Evolutionary conservation across 2,329 filamentous ascomycete species (phyloP).

Genomic region (Cytospora piceicola): DNA sequence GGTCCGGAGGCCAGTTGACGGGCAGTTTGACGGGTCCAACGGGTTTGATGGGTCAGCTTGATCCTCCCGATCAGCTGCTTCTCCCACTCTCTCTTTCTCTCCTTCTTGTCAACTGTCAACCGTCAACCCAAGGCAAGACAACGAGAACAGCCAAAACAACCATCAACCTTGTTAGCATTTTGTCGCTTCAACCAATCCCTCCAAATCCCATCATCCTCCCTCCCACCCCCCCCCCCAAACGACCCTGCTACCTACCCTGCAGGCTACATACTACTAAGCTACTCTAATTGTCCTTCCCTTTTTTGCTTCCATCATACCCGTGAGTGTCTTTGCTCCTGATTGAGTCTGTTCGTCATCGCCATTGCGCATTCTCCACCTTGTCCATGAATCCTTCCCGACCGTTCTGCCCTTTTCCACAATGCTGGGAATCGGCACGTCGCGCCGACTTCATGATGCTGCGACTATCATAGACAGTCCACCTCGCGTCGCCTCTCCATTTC

Average conservation of each 20-base stretch:
- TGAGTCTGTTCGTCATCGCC: neutral
- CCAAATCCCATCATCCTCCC: too few species aligned
- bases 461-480: neutral
- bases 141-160: neutral
- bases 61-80: neutral
- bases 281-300: neutral
- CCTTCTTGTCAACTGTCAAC: neutral
- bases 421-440: constrained; percentile 21
- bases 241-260: too few species aligned
- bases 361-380: neutral
- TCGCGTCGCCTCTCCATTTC: neutral
- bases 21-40: too few species aligned
- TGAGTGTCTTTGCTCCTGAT: neutral
- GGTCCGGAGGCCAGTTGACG: too few species aligned
- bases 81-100: neutral
- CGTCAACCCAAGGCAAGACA: too few species aligned
- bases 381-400: constrained; percentile 20
- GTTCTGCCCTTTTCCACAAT: constrained; percentile 20
- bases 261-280: too few species aligned
- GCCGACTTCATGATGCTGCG: constrained; percentile 1
- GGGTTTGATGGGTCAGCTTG: neutral
- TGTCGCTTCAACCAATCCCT: too few species aligned
- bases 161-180: neutral
- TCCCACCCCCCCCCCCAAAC: too few species aligned
- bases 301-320: neutral